These are phyloP conservation scores for Talaromyces funiculosus DNA, from an alignment of 2,329 filamentous ascomycete genomes.

Conservation along the genomic window DNA sequence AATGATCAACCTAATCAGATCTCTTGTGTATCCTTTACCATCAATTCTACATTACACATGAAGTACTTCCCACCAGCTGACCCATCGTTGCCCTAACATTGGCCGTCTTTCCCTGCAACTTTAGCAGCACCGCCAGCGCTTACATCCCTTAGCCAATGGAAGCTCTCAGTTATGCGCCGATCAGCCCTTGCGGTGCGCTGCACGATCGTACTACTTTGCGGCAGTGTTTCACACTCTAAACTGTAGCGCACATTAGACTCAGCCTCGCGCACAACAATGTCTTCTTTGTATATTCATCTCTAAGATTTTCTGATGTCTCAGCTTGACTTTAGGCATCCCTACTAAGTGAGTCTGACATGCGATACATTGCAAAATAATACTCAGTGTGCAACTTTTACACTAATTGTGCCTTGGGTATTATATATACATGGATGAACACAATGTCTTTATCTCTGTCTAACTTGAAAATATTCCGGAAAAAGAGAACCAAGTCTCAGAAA, in stretches of 20 bases:
- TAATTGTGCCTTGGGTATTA: no score
- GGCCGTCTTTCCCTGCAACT: not conserved
- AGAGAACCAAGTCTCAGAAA: not conserved
- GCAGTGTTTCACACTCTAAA: not conserved
- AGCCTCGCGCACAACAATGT: not conserved
- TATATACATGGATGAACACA: no score
- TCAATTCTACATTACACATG: not conserved
- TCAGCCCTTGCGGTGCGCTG: not conserved
- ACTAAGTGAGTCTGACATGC: not conserved
- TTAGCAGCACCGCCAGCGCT: not conserved
- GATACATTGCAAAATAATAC: no score
- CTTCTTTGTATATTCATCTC: not conserved
- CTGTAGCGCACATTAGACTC: not conserved
- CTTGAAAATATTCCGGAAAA: slow-evolving; percentile 7
- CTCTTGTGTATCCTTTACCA: not conserved
- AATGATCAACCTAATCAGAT: no score
- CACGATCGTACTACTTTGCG: not conserved
- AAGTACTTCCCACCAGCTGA: not conserved
- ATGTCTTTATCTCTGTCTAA: no score
- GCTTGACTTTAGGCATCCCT: not conserved
- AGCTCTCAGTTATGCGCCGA: not conserved
- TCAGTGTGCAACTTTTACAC: not conserved
- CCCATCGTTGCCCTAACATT: not conserved
- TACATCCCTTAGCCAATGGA: slow-evolving; percentile 1
- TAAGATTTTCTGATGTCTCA: not conserved